Evolutionary conservation across 2,329 filamentous ascomycete species (phyloP), one percentile per base, ranked within the genome.

Genomic region (Cercospora canescens): DNA sequence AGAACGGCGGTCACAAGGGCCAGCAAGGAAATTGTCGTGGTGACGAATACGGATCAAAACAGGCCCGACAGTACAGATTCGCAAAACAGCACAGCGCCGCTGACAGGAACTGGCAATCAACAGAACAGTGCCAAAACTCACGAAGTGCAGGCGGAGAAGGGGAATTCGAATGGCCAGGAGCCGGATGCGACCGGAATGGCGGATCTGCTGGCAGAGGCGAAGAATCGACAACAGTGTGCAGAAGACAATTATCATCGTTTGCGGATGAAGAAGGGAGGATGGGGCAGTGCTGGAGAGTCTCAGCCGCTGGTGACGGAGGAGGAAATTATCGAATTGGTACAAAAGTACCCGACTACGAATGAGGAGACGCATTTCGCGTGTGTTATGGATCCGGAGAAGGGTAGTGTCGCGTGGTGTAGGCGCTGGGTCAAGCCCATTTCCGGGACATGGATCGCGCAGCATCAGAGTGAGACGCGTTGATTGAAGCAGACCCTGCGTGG

Each of bases 331-430:
- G 70, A 76, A 11, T 86, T 86, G 86, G 76, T 87, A 8, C 77
- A 78, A 24, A 77, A 76, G 14, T 85, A 82, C 66, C 87, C 87
- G 0, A 84, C 85, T 3, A 81, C 81, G 16, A 89, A 88, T 70
- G 83, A 87, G 63, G 79, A 78, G 37, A 88, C 86, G 2, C 86
- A 89, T 75, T 89, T 85, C 75, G 81, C 82, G 4, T 81, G 82
- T 21, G 76, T 89, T 30, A 83, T 89, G 82, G 86, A 89, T 75
- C 83, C 87, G 9, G 56, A 48, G 18, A 45, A 65, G 35, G 71
- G 72, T 1, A 56, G 11, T 16, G 61, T 72, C 7, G 54, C 35
- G 18, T 74, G 71, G 71, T 70, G 66, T 60, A 58, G 68, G 16
- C 57, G 65, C 30, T 73, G 72, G 72, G 56, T 63, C 11, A 68